Evolutionary conservation across 2,329 filamentous ascomycete genomes (phyloP).

Genomic region (Pseudogymnoascus sp.): DNA sequence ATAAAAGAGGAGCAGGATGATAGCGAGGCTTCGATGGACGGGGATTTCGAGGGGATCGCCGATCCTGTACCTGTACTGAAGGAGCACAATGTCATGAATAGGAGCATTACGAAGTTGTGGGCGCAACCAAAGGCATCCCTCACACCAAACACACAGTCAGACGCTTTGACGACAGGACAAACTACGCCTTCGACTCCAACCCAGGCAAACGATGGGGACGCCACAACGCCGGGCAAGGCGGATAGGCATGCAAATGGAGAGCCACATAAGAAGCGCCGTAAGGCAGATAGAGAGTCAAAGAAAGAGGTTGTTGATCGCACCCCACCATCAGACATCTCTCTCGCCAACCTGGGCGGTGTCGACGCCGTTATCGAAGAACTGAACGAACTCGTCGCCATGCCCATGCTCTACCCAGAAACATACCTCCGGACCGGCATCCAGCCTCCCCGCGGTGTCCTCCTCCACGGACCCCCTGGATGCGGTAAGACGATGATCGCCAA

Average conservation of each 20-base stretch:
- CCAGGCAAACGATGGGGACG: slow-evolving; percentile 10
- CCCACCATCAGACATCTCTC: slow-evolving; percentile 57
- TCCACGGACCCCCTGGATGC: slow-evolving; percentile 78
- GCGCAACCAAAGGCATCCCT: slow-evolving; percentile 29
- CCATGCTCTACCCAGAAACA: slow-evolving; percentile 58
- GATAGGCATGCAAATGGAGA: slow-evolving; percentile 58
- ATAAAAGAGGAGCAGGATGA: slow-evolving; percentile 52
- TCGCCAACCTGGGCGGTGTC: slow-evolving; percentile 69
- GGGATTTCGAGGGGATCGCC: slow-evolving; percentile 42
- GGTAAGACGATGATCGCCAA: slow-evolving; percentile 81
- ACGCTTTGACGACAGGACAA: slow-evolving; percentile 5
- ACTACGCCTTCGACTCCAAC: slow-evolving; percentile 20
- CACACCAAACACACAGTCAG: slow-evolving; percentile 14
- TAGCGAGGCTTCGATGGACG: slow-evolving; percentile 37
- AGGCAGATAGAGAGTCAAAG: slow-evolving; percentile 39
- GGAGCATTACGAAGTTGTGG: slow-evolving; percentile 54
- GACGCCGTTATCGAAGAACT: slow-evolving; percentile 63
- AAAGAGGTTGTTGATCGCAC: slow-evolving; percentile 50
- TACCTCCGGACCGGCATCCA: slow-evolving; percentile 60
- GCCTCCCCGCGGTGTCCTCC: slow-evolving; percentile 64
- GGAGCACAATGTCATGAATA: slow-evolving; percentile 57
- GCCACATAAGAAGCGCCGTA: slow-evolving; percentile 57
- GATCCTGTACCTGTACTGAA: slow-evolving; percentile 25
- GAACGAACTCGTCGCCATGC: slow-evolving; percentile 63
- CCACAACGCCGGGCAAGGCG: slow-evolving; percentile 22